Conservation (phyloP, 1,284 basidiomycete genomes). For the Prillingera fragicola region DNA sequence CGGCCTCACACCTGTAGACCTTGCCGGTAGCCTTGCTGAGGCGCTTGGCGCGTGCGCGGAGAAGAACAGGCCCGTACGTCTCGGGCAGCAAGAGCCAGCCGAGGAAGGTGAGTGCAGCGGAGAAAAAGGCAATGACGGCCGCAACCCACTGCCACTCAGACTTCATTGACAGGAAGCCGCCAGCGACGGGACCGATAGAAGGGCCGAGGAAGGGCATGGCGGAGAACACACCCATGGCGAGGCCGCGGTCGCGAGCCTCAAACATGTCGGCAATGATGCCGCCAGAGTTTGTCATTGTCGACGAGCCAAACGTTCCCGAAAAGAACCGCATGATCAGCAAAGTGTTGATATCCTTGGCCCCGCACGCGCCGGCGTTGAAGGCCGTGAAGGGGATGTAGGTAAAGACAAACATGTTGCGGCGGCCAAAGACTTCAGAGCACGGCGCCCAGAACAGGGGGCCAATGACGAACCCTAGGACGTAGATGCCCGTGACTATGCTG, state of each 20-base stretch:
- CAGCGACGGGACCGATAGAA: slow-evolving; percentile 20
- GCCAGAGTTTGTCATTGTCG: slow-evolving; percentile 49
- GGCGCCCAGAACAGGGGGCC: slow-evolving; percentile 32
- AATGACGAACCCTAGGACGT: slow-evolving; percentile 18
- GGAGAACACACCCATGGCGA: slow-evolving; percentile 49
- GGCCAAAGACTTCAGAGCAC: slow-evolving; percentile 33
- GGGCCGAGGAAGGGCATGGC: slow-evolving; percentile 44
- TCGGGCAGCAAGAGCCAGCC: slow-evolving; percentile 40
- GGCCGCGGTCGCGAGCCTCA: slow-evolving; percentile 42
- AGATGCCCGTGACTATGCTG: slow-evolving; percentile 14
- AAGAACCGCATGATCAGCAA: slow-evolving; percentile 50
- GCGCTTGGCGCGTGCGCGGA: slow-evolving; percentile 34
- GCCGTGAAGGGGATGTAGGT: slow-evolving; percentile 46
- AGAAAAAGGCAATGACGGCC: slow-evolving; percentile 57
- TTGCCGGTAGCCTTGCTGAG: slow-evolving; percentile 38
- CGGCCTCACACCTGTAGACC: slow-evolving; percentile 42
- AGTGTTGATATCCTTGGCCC: slow-evolving; percentile 44
- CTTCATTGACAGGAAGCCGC: slow-evolving; percentile 7
- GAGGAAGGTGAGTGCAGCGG: slow-evolving; percentile 28
- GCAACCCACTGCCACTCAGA: slow-evolving; percentile 54
- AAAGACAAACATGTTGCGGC: slow-evolving; percentile 45
- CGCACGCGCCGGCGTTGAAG: slow-evolving; percentile 48
- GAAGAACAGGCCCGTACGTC: slow-evolving; percentile 46
- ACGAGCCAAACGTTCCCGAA: slow-evolving; percentile 45
- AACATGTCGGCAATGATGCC: slow-evolving; percentile 49